phyloP scores from a whole-genome alignment of 2,329 filamentous ascomycete genomes.

The Colletotrichum tropicicola region DNA sequence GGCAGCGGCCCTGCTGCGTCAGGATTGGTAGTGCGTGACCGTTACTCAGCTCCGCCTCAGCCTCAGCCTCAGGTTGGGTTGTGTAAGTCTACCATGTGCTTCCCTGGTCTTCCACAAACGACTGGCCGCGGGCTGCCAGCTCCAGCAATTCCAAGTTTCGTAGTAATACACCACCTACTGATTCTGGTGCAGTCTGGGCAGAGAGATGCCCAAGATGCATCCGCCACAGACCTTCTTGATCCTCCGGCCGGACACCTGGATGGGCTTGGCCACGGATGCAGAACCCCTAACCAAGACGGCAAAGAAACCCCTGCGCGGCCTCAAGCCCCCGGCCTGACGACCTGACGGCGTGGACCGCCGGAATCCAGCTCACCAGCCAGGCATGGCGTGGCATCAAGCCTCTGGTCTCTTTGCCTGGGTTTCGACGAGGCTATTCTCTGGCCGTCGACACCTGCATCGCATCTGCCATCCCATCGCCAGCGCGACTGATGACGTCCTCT shows the following conservation, averaged over 20 bases:
- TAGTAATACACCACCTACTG: not conserved
- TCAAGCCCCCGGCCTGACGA: no score
- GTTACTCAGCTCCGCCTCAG: constrained; percentile 17
- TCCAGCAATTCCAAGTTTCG: not conserved
- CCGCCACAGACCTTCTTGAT: no score
- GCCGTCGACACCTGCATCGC: not conserved
- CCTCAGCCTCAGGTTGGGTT: constrained; percentile 4
- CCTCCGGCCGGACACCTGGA: no score
- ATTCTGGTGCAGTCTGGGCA: no score
- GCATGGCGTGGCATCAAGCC: no score
- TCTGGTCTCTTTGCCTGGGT: no score
- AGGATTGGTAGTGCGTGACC: not conserved
- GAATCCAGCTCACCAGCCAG: no score
- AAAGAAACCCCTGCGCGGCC: no score
- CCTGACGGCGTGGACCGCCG: no score
- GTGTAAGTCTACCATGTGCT: not conserved
- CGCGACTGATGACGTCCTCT: constrained; percentile 4
- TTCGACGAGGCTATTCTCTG: not conserved
- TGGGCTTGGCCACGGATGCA: no score
- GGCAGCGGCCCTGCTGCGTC: constrained; percentile 5
- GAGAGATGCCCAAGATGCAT: no score
- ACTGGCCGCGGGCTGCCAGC: not conserved
- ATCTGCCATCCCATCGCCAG: constrained; percentile 23
- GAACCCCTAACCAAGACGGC: no score
- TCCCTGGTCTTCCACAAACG: constrained; percentile 22